Evolutionary conservation across 352 stramenopile genomes (phyloP), one percentile per base, ranked within the genome.

Genomic region (Thraustochytrium striatum): DNA sequence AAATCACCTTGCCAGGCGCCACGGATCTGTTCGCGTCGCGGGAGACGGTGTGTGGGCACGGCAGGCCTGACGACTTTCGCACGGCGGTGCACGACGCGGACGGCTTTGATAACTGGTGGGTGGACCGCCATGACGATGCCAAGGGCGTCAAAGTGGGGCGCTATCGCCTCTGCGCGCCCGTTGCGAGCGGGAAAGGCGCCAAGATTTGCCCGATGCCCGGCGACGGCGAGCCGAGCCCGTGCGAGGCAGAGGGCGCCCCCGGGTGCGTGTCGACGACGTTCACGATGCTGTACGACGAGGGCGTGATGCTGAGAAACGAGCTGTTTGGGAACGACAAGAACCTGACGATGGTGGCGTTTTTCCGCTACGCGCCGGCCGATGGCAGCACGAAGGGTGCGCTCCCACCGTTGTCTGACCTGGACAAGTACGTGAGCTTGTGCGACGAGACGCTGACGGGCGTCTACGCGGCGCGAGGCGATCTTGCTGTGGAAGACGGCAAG

Each of bases 271-370:
- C 19, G n/a, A 61, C 50, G 1, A 33, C 25, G 32, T 75, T 75
- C 36, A 82, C 73, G 3, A 65, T 82, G 61, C 11, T 82, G 7
- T 82, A 82, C 57, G 73, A 82, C 41, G 73, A 82, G 38, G 73
- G 73, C 61, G 53, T 65, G 32, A 13, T 58, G 0, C 28, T 55
- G 11, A 36, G 43, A 30, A 19, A n/a, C 2, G 32, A 65, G 16
- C 2, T 81, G 16, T 61, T 72, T 8, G 13, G 8, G 8, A 33
- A 47, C 32, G 33, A 43, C 30, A n/a, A 79, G 25, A 19, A 21
- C n/a, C n/a, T 73, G 5, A 59, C 65, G 30, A 81, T 50, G 21
- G 41, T 72, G n/a, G 57, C 65, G 25, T 82, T 82, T 30, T 81
- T 81, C 69, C 38, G 55, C 21, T 82, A 81, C 36, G 5, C 0